A percentile compares a stretch with the other conserved stretches of the same genome.
Evolutionary conservation across 345 rosid genomes (phyloP).

Genomic region (Moricandia moricandioides): DNA sequence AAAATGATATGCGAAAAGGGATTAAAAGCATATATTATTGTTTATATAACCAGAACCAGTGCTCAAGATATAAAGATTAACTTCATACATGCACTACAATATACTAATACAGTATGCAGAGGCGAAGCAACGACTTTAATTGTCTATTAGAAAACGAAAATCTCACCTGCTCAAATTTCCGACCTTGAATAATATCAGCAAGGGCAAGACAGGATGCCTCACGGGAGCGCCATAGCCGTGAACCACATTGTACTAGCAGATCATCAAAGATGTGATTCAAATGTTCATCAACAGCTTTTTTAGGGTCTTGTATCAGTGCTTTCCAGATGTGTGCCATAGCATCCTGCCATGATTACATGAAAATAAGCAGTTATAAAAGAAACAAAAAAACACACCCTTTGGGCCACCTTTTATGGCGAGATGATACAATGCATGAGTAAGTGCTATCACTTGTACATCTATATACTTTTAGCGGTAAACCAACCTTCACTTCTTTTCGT

Average conservation of each 20-base stretch:
- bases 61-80: neutral
- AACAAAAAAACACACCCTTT: conserved; percentile 6
- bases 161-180: conserved; percentile 79
- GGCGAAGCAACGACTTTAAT: neutral
- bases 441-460: neutral
- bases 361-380: conserved; percentile 19
- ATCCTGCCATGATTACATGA: conserved; percentile 53
- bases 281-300: conserved; percentile 79
- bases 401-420: conserved; percentile 5
- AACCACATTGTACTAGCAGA: conserved; percentile 71
- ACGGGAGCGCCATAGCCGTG: conserved; percentile 95
- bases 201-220: conserved; percentile 96
- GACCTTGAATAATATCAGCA: conserved; percentile 93
- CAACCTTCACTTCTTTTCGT: neutral
- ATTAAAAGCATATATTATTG: conserved; percentile 15
- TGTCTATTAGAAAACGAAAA: conserved; percentile 7
- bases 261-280: conserved; percentile 81
- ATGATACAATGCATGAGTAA: neutral
- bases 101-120: neutral
- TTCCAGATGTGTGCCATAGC: conserved; percentile 98
- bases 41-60: neutral
- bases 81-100: conserved; percentile 5
- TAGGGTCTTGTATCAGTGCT: conserved; percentile 77
- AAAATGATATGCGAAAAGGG: neutral
- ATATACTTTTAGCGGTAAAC: neutral